These are phyloP conservation scores for Aspergillus diversus DNA, from an alignment of 495 filamentous ascomycete species.

Conservation along the genomic window DNA sequence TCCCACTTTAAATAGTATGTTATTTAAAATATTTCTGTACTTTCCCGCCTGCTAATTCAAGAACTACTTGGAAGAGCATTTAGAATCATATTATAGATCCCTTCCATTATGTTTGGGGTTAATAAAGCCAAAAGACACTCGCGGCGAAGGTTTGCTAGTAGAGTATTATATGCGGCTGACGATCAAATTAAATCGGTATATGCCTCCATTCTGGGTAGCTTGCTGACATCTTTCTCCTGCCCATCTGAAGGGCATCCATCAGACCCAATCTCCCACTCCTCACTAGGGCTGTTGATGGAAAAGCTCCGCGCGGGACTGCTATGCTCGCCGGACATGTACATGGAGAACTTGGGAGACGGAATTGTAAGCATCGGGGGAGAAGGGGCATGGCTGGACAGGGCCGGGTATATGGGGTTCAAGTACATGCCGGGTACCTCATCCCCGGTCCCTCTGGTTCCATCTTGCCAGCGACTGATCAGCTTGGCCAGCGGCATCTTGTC, in stretches of 20 bases:
- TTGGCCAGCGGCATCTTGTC: no score
- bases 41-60: background rate
- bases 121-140: background rate
- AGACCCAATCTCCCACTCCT: background rate
- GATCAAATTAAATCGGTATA: background rate
- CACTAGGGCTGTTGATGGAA: background rate
- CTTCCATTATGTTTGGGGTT: background rate
- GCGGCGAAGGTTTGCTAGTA: background rate
- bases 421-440: no score
- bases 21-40: background rate
- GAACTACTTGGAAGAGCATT: background rate
- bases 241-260: no score
- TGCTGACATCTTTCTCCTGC: no score
- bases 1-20: slow-evolving; percentile 28
- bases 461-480: no score
- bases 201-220: background rate
- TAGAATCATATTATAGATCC: background rate
- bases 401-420: no score
- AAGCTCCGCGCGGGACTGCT: no score
- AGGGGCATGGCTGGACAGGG: no score
- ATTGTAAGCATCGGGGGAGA: no score
- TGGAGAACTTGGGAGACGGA: no score
- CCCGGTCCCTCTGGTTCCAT: no score
- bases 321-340: no score
- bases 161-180: slow-evolving; percentile 1